Evolutionary conservation across 441 rosid genomes (phyloP), one percentile per base, ranked within the genome.

Genomic region (Syzygium malaccense): DNA sequence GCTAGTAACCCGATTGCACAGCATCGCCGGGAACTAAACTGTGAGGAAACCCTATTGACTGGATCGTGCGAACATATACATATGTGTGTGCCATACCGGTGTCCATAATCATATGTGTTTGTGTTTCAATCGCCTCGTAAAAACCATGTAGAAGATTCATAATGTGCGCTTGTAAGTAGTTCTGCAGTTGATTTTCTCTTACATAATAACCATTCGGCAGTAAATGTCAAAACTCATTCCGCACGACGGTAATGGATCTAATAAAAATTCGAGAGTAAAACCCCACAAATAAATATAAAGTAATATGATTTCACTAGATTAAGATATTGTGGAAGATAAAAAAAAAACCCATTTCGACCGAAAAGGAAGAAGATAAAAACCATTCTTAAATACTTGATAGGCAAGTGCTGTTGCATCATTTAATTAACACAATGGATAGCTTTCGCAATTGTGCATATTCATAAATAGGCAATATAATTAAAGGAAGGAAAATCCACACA

Each of bases 81-180:
- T 6, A 28, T 3, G 0, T 2, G 7, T 3, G 3, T 30, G 11
- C 2, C 6, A 1, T 33, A 68, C 20, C 14, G 14, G 0, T 37
- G 37, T 37, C 20, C 8, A 5, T 9, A 4, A 33, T 33, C 0
- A 33, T 3, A 68, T 33, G 0, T 20, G 15, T 71, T 13, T 66
- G 1, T 11, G 0, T 66, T 66, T 66, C 13, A 9, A 32, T 66
- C 6, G 9, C 2, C 68, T 13, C 19, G 1, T n/a, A 14, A 68
- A 37, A 0, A 37, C 7, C 5, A 3, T 6, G 1, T 11, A 11
- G 7, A 37, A 71, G 17, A 23, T 37, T 71, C 15, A 5, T 71
- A 1, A 1, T 0, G 0, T 0, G 28, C 11, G 49, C 1, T 1
- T 2, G 8, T 20, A 20, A 37, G 15, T 11, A 19, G 49, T 25